A percentile compares a stretch with the other conserved stretches of the same genome.
These are phyloP conservation scores for Ascochyta koolunga DNA, from an alignment of 2,329 filamentous ascomycete species.

Conservation along the genomic window DNA sequence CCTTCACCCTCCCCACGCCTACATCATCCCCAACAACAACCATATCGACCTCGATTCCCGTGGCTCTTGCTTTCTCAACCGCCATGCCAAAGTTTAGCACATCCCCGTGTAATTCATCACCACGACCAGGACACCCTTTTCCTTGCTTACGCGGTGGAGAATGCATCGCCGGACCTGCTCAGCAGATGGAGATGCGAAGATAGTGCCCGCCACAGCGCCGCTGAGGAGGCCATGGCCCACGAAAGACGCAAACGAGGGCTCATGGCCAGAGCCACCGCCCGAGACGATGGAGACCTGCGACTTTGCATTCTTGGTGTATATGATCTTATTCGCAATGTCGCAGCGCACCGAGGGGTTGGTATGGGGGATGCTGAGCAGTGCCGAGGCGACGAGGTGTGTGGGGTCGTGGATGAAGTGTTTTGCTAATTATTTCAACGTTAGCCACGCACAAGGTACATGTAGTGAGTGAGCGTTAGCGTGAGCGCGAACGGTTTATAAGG, in stretches of 20 bases:
- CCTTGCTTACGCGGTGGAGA: constrained; percentile 71
- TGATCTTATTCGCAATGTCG: constrained; percentile 79
- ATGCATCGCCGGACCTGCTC: constrained; percentile 83
- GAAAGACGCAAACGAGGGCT: constrained; percentile 85
- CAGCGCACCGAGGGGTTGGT: constrained; percentile 85
- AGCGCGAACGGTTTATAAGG: not conserved
- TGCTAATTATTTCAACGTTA: constrained; percentile 33
- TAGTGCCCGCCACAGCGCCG: constrained; percentile 83
- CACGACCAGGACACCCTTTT: constrained; percentile 81
- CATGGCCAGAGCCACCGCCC: constrained; percentile 88
- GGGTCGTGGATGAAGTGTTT: constrained; percentile 94
- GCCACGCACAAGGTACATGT: not conserved
- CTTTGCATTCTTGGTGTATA: constrained; percentile 33
- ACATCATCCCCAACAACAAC: constrained; percentile 92
- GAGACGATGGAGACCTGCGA: constrained; percentile 79
- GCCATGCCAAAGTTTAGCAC: constrained; percentile 92
- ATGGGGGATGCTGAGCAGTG: constrained; percentile 76
- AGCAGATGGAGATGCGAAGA: constrained; percentile 81
- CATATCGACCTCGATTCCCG: constrained; percentile 81
- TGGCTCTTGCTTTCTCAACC: constrained; percentile 86
- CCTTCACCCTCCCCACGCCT: constrained; percentile 78
- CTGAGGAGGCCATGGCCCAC: constrained; percentile 82
- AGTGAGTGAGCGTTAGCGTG: not conserved
- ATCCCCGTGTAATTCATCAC: constrained; percentile 89
- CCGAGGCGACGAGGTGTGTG: constrained; percentile 75